Evolutionary conservation across 2,329 filamentous ascomycete species (phyloP).

Genomic region (Knoxdaviesia capensis): DNA sequence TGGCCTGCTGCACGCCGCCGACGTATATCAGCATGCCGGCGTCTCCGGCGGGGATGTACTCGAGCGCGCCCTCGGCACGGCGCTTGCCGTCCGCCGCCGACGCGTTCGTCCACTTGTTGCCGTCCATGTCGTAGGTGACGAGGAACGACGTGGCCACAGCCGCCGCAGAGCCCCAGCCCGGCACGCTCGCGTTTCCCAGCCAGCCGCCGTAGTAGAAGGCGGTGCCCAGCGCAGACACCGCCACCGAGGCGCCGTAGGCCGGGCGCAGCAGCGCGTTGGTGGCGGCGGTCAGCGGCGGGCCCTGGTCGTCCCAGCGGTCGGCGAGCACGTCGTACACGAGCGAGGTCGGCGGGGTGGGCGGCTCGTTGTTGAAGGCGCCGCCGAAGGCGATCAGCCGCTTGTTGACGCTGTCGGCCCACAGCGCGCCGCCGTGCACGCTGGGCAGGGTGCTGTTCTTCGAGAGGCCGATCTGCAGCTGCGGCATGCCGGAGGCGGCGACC

Average conservation of each 20-base stretch:
- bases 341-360: constrained; percentile 20
- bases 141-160: constrained; percentile 28
- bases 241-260: constrained; percentile 35
- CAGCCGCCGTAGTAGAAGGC: constrained; percentile 45
- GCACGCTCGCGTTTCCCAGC: constrained; percentile 30
- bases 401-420: constrained; percentile 43
- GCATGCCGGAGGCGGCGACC: constrained; percentile 22
- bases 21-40: constrained; percentile 40
- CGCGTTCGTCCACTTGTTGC: constrained; percentile 27
- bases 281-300: constrained; percentile 12
- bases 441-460: constrained; percentile 39
- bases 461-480: constrained; percentile 33
- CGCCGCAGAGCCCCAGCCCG: constrained; percentile 24
- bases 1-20: constrained; percentile 37
- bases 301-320: constrained; percentile 32
- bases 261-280: constrained; percentile 27
- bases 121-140: constrained; percentile 34
- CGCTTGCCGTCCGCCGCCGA: constrained; percentile 30
- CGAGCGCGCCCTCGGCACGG: constrained; percentile 38
- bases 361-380: constrained; percentile 30
- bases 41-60: constrained; percentile 39
- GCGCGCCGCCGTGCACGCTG: constrained; percentile 18
- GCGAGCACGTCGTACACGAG: constrained; percentile 38
- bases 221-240: constrained; percentile 30
- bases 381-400: constrained; percentile 43